These are phyloP conservation scores for Emergomyces orientalis DNA, from an alignment of 2,329 filamentous ascomycete species.

Conservation along the genomic window DNA sequence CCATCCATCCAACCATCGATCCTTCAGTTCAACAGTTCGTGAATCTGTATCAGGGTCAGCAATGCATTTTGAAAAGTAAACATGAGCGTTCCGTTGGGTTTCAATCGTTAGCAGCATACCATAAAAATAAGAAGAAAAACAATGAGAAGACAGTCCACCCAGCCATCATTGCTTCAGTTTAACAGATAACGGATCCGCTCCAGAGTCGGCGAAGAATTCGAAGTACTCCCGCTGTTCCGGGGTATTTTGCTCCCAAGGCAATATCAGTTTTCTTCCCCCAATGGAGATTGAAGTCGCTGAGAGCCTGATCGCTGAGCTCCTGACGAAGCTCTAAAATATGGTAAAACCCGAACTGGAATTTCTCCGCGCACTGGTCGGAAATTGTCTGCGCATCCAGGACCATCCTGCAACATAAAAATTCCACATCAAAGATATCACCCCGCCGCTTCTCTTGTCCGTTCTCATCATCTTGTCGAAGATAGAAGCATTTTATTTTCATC, in stretches of 20 bases:
- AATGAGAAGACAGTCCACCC: too few relatives aligned
- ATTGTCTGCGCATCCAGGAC: neutral
- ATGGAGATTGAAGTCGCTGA: neutral
- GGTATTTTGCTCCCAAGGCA: neutral
- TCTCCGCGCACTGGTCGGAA: neutral
- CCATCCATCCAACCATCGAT: neutral
- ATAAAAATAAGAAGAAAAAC: too few relatives aligned
- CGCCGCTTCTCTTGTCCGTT: neutral
- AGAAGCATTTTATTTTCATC: neutral
- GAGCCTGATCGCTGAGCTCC: neutral
- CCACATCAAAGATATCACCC: neutral
- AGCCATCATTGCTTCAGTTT: too few relatives aligned
- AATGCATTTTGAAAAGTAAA: too few relatives aligned
- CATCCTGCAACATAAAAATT: neutral
- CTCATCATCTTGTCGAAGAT: neutral
- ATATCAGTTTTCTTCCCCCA: neutral
- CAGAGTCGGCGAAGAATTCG: neutral
- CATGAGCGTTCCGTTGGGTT: too few relatives aligned
- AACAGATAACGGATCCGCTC: too few relatives aligned
- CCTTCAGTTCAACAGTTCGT: neutral
- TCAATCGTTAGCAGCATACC: too few relatives aligned
- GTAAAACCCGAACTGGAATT: neutral
- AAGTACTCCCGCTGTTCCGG: neutral
- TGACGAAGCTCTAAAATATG: neutral
- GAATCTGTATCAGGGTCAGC: neutral